These are phyloP conservation scores for Tolypocladium tundrense DNA, from an alignment of 2,329 filamentous ascomycete species.

Conservation along the genomic window DNA sequence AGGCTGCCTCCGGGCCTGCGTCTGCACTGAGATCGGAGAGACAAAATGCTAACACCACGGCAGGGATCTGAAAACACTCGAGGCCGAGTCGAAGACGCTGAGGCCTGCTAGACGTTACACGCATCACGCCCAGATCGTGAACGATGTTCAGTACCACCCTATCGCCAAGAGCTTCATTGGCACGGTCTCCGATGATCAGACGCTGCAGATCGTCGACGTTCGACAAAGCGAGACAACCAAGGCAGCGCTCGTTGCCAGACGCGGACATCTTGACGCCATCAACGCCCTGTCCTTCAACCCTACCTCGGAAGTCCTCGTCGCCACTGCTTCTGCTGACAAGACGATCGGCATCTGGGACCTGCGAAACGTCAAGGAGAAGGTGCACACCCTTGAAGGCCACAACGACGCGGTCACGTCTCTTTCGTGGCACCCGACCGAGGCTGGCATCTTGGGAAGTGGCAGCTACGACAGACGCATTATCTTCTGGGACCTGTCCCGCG, in stretches of 20 bases:
- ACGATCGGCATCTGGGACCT: conserved; percentile 94
- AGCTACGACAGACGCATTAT: conserved; percentile 90
- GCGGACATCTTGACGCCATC: conserved; percentile 83
- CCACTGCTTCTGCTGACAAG: conserved; percentile 90
- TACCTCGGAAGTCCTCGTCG: conserved; percentile 77
- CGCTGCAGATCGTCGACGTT: conserved; percentile 84
- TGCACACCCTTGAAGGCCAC: conserved; percentile 85
- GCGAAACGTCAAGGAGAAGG: conserved; percentile 77
- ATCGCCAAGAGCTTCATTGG: conserved; percentile 77
- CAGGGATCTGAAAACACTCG: conserved; percentile 73
- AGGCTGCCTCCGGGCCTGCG: conserved; percentile 15
- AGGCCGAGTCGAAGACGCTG: conserved; percentile 58
- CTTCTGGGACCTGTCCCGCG: conserved; percentile 89
- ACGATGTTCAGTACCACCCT: conserved; percentile 94
- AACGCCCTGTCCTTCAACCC: conserved; percentile 96
- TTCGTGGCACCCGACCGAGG: conserved; percentile 88
- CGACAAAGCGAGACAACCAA: conserved; percentile 56
- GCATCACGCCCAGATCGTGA: conserved; percentile 84
- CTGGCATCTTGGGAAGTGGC: conserved; percentile 78
- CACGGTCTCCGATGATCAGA: conserved; percentile 90
- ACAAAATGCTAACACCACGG: background rate
- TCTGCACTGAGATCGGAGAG: background rate
- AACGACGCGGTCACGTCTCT: conserved; percentile 83
- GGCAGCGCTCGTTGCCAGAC: conserved; percentile 57
- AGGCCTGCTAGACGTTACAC: conserved; percentile 67